Base-by-base conservation (phyloP, 2,329 filamentous ascomycete genomes). In the Colletotrichum phormii region DNA sequence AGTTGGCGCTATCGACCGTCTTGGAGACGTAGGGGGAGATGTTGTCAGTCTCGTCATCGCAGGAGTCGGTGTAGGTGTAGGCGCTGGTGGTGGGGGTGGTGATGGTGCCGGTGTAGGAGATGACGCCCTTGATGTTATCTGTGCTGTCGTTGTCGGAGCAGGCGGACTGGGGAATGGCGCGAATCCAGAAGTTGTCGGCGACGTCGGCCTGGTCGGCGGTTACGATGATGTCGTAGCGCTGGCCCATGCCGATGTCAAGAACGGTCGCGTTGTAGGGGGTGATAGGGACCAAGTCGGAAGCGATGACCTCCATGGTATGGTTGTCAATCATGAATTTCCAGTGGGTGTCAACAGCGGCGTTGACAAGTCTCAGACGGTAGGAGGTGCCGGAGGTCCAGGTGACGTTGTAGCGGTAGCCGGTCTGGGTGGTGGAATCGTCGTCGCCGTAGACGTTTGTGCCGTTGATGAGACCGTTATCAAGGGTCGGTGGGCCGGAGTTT, bases 261-360 rank as follows among this genome's bases (percentile, higher is more conserved):
- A 85, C 64, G 0, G 84, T 82, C 0, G 89, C 86, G 0, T 80
- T 80, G 72, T 87, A 92, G 0, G 90, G 90, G 29, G 83, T 76
- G 29, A 92, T 84, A 2, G 90, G 88, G 0, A 92, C 88, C 4
- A 92, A 80, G 72, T 91, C 91, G n/a, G 80, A 82, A 0, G 86
- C 84, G 51, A 92, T 89, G 46, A 92, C 89, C 0, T 83, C 87
- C 75, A 92, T 78, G 0, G 77, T 85, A 78, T 92, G 90, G 63
- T 87, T 85, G 78, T 90, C 88, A 71, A 90, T 88, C 42, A 82
- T 83, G 75, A 89, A 89, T 73, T 84, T 84, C 78, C 84, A 85
- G 74, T 82, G 81, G 0, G 80, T 83, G 49, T 86, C 85, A 22
- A 84, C 77, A 35, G 84, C 84, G 1, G 79, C 81, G 76, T 89